Evolutionary conservation across 139 green algal species (phyloP), one percentile per base, ranked within the genome.

Genomic region (Mesotaenium endlicherianum): DNA sequence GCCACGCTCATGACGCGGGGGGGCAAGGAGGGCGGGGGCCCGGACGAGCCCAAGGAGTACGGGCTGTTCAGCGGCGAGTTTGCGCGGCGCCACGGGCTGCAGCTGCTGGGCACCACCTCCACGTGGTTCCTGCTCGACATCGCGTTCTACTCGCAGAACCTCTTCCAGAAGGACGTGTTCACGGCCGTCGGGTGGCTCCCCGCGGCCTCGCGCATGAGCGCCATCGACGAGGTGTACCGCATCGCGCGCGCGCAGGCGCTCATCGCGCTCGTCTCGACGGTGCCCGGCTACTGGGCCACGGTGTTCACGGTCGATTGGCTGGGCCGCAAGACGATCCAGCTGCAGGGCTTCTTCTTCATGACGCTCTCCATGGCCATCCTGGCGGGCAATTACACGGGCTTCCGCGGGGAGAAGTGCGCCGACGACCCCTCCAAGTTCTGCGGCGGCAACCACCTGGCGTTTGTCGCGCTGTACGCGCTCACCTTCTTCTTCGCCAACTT

Each of bases 401-500:
- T 83, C 0, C 30, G 40, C 8, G 77, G 77, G 5, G 11, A 67
- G 4, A 17, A 39, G 4, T 81, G 72, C 57, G n/a, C 72, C 16
- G 47, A 59, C 42, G 47, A 75, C 36, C 31, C 55, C 43, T 30
- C 6, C 11, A 72, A 47, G 8, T 31, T 67, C 26, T 83, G 77
- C 77, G 77, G 55, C 8, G 77, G 77, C 0, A 83, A 83, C 34
- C 77, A 44, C 1, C 55, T 53, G 1, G 79, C 72, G 38, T 80
- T 88, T 17, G n/a, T 88, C 1, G 20, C 64, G 26, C 42, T 87
- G 6, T 90, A 88, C 50, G 74, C 55, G 0, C 53, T 90, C 5
- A 89, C 84, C 1, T 91, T 91, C 80, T 90, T 92, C 85, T 92
- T 92, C 71, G 85, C 85, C 74, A 92, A 92, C 78, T 91, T 89